Evolutionary conservation across 1,284 basidiomycete genomes (phyloP).

Genomic region (Pholiota adiposa): DNA sequence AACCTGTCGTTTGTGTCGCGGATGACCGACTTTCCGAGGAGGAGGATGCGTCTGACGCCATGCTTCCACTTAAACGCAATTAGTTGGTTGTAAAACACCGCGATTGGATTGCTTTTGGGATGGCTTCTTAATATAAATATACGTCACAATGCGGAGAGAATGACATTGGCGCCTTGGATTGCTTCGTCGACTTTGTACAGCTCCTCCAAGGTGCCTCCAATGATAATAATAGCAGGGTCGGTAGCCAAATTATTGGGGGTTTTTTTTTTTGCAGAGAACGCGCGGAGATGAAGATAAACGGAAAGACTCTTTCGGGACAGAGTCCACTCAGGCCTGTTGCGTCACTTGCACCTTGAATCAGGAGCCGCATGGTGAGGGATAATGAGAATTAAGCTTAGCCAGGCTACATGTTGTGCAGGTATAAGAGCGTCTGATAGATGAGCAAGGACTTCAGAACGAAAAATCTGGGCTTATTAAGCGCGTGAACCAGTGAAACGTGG

Average conservation of each 20-base stretch:
- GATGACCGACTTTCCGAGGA: slow-evolving; percentile 69
- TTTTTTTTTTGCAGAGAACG: slow-evolving; percentile 64
- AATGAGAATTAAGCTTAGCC: neutral
- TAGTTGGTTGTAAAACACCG: slow-evolving; percentile 57
- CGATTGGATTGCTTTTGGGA: slow-evolving; percentile 54
- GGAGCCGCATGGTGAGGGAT: slow-evolving; percentile 23
- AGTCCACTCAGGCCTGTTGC: slow-evolving; percentile 53
- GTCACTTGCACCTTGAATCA: slow-evolving; percentile 61
- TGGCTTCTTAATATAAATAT: too few relatives aligned
- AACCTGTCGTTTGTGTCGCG: slow-evolving; percentile 61
- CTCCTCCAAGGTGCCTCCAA: slow-evolving; percentile 61
- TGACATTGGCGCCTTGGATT: slow-evolving; percentile 58
- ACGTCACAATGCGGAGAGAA: slow-evolving; percentile 71
- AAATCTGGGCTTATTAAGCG: too few relatives aligned
- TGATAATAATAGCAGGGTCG: slow-evolving; percentile 49
- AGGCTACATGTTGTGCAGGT: too few relatives aligned
- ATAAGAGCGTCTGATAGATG: too few relatives aligned
- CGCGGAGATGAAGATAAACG: slow-evolving; percentile 54
- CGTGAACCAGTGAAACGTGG: too few relatives aligned
- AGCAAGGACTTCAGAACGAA: too few relatives aligned
- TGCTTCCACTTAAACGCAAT: slow-evolving; percentile 53
- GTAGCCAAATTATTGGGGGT: slow-evolving; percentile 52
- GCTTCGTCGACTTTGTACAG: slow-evolving; percentile 51
- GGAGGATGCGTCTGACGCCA: slow-evolving; percentile 59
- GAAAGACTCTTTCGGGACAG: slow-evolving; percentile 56